A percentile compares a stretch with the other conserved stretches of the same genome.
Evolutionary conservation across 768 basidiomycete genomes (phyloP).

Genomic region (Mycena sanguinolenta): DNA sequence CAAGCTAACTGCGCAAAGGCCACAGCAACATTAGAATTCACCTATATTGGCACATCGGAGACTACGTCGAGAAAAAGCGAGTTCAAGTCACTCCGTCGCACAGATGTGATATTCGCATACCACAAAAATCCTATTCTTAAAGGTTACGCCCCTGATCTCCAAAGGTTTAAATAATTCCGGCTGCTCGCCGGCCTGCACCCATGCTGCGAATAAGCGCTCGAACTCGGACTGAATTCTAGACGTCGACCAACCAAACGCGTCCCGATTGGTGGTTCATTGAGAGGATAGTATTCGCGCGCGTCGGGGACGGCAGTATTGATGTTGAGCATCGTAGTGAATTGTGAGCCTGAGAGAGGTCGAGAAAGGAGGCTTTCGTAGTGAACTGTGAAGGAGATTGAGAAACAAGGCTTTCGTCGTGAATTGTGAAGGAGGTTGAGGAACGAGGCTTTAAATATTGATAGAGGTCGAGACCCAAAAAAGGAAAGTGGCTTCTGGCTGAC

Average conservation of each 20-base stretch:
- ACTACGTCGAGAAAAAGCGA: too few species aligned
- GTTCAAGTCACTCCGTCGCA: not conserved
- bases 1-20: not conserved
- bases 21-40: conserved; percentile 58
- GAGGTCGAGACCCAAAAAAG: too few species aligned
- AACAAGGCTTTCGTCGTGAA: too few species aligned
- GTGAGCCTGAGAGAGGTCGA: too few species aligned
- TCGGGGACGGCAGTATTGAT: conserved; percentile 64
- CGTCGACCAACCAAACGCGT: conserved; percentile 36
- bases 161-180: conserved; percentile 78
- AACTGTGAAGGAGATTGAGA: too few species aligned
- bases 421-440: too few species aligned
- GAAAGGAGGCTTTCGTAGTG: too few species aligned
- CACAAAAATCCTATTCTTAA: conserved; percentile 84
- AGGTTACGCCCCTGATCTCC: conserved; percentile 68
- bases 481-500: too few species aligned
- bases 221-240: too few species aligned
- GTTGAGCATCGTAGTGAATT: conserved; percentile 35
- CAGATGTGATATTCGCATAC: conserved; percentile 49
- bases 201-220: not conserved
- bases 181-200: conserved; percentile 60
- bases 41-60: conserved; percentile 90
- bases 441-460: too few species aligned
- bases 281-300: conserved; percentile 68
- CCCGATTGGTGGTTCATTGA: conserved; percentile 72